phyloP scores from a whole-genome alignment of 163 green algal genomes.

The Scenedesmus sp. region DNA sequence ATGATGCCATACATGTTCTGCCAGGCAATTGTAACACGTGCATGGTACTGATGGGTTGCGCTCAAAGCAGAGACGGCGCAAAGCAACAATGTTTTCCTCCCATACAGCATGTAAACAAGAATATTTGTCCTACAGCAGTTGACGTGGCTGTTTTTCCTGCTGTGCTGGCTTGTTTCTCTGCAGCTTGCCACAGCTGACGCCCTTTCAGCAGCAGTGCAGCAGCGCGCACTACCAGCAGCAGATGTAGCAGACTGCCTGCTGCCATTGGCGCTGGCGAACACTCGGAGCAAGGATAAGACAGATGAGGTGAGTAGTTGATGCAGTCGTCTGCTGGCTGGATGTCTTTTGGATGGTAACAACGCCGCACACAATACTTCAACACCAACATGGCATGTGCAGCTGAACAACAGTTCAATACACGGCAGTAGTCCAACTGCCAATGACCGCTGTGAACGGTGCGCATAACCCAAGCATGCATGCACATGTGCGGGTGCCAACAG shows the following conservation, averaged over 20 bases:
- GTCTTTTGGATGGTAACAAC: too few species aligned
- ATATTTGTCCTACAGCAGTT: too few species aligned
- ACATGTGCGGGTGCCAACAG: too few species aligned
- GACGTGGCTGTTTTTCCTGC: not conserved
- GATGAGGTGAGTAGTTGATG: conserved; percentile 62
- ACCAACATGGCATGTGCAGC: too few species aligned
- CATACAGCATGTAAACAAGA: not conserved
- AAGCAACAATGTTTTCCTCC: not conserved
- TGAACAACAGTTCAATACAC: too few species aligned
- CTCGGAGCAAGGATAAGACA: conserved; percentile 61
- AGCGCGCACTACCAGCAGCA: conserved; percentile 57
- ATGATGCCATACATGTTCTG: not conserved
- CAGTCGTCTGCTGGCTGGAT: too few species aligned
- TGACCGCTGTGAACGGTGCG: too few species aligned
- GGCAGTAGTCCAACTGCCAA: too few species aligned
- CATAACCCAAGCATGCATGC: too few species aligned
- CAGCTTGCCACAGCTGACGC: conserved; percentile 67
- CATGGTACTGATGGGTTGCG: not conserved
- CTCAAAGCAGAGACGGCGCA: not conserved
- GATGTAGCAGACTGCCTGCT: conserved; percentile 73
- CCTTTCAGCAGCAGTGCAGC: conserved; percentile 57
- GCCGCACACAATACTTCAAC: too few species aligned
- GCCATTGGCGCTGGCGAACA: conserved; percentile 59
- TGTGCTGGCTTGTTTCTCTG: not conserved
- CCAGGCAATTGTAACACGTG: not conserved